Evolutionary conservation across 78 protist species (phyloP).

Genomic region (Dictyostelium firmibasis): DNA sequence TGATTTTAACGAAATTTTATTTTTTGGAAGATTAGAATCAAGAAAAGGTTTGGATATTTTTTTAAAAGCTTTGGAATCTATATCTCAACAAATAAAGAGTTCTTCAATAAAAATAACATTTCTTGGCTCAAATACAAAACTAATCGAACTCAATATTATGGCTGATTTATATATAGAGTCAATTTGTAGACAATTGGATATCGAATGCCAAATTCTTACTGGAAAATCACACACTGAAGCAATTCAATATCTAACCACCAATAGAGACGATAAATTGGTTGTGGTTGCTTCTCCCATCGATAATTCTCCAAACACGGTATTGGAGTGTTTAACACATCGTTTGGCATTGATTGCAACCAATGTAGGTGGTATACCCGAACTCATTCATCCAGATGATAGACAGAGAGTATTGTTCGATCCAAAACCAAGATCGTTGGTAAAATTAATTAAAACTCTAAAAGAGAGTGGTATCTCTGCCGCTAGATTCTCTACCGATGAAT

Average conservation of each 20-base stretch:
- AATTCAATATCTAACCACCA: slow-evolving; percentile 2
- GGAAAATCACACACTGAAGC: slow-evolving; percentile 63
- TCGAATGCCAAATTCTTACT: not conserved
- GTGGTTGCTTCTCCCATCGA: slow-evolving; percentile 64
- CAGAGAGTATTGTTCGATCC: slow-evolving; percentile 16
- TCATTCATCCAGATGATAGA: slow-evolving; percentile 47
- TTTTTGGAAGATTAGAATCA: slow-evolving; percentile 61
- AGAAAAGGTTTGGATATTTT: slow-evolving; percentile 72
- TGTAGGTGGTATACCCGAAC: slow-evolving; percentile 71
- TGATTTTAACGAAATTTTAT: slow-evolving; percentile 35
- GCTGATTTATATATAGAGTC: slow-evolving; percentile 14
- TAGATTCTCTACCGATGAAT: slow-evolving; percentile 45
- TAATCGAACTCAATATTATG: slow-evolving; percentile 26
- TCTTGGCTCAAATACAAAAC: slow-evolving; percentile 42
- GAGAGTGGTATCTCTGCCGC: slow-evolving; percentile 34
- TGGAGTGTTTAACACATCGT: slow-evolving; percentile 58
- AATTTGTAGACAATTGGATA: not conserved
- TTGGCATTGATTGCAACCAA: slow-evolving; percentile 33
- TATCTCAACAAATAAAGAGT: not conserved
- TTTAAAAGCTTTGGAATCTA: slow-evolving; percentile 10
- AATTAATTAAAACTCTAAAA: not conserved
- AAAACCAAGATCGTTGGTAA: not conserved
- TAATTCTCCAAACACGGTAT: slow-evolving; percentile 68
- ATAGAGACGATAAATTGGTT: slow-evolving; percentile 11
- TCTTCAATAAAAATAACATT: not conserved